Base-by-base conservation (phyloP, 2,329 filamentous ascomycete genomes). In the Ploettnerulaceae sp. region DNA sequence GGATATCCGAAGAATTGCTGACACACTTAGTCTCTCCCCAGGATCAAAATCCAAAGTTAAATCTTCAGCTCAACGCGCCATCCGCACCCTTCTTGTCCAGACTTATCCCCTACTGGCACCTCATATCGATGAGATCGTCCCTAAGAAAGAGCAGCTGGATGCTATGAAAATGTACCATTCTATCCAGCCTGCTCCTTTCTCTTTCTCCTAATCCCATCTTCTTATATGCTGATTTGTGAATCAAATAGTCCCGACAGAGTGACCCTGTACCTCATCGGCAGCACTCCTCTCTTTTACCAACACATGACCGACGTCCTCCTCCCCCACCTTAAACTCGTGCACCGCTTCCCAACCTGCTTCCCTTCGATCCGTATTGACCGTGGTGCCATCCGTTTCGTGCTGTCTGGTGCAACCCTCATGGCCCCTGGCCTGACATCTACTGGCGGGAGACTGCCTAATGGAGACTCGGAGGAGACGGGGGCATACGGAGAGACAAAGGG, bases 31-130 rank as follows among this genome's bases (percentile, higher is more conserved):
- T 57, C 82, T 95, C 66, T 73, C 81, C 61, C 71, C 84, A 20
- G 81, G 85, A 57, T 83, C 87, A 47, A 95, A 93, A 72, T 89
- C 89, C 60, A 97, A 97, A 75, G 88, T 97, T 69, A 98, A 97
- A 72, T 96, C 91, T 56, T 95, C 89, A 18, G 88, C 89, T 47
- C 90, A 96, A 73, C 87, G 93, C 63, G 79, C 74, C 55, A 83
- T 98, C 60, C 87, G 93, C 59, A 76, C 83, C 61, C 87, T 87
- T 62, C 79, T 97, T 57, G 73, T 93, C 55, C 76, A 88, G 49
- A 86, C 86, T 43, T 96, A 94, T 70, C 93, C 93, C 2, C 79
- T 87, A 41, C 84, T 97, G 41, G 81, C 82, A 57, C 86, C 88
- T 1, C 79, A 89, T 70, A 94, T 96, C 68, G 93, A 98, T 67